Evolutionary conservation across 2,329 filamentous ascomycete genomes (phyloP), one percentile per base, ranked within the genome.

Genomic region (Aschersonia sp.): DNA sequence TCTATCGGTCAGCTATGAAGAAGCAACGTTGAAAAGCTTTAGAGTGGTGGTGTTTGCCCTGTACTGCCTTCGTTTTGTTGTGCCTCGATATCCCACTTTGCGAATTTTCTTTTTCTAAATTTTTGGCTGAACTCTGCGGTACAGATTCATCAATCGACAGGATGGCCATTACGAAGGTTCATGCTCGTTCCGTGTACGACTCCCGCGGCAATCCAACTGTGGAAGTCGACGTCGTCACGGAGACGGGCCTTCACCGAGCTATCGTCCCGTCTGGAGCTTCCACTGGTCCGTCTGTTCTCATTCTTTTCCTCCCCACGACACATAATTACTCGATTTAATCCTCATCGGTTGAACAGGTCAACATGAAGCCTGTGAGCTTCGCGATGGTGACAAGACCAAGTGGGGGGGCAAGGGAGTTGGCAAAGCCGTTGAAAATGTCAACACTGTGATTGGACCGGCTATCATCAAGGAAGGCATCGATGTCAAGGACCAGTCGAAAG

Each of bases 171-270:
- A 81, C 82, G 70, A 91, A 89, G 78, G 79, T 92, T 66, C 85
- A 89, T 79, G 86, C 85, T 65, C 85, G 92, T 67, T 89, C 84
- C 65, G 89, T 98, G 76, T 98, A 91, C 81, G 92, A 98, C 80
- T 97, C 92, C 69, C 91, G 92, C 67, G 80, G 80, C 68, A 98
- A 98, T 83, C 92, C 92, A 64, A 98, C 92, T 66, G 91, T 96
- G 65, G 91, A 97, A 79, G 91, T 97, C 63, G 91, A 96, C 68
- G 81, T 96, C 61, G 85, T 94, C 73, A 96, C 89, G 60, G 88
- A 94, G 75, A 94, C 85, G 61, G 91, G 91, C 65, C 83, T 97
- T 55, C 89, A 96, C 82, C 89, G 91, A 65, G 89, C 91, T 67
- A 96, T 96, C 67, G 91, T 97, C 54, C 91, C 91, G 62, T 96